These are phyloP conservation scores for Neofusicoccum laricinum DNA, from an alignment of 2,329 filamentous ascomycete species.

Conservation along the genomic window DNA sequence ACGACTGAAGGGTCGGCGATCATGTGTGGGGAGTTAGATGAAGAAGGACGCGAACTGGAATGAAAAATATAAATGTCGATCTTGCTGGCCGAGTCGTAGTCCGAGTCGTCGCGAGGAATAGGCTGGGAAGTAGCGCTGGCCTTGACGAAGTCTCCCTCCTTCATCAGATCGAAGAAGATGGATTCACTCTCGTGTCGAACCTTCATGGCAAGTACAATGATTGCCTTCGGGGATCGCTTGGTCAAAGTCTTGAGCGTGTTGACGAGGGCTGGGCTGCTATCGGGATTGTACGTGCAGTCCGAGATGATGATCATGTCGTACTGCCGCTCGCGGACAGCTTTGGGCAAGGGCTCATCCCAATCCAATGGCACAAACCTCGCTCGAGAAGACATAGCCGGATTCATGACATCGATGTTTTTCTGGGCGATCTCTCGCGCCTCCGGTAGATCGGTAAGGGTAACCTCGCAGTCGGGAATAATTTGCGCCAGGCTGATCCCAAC, in stretches of 20 bases:
- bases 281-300: slow-evolving; percentile 72
- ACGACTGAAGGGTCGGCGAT: not conserved
- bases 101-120: not conserved
- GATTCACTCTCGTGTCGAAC: slow-evolving; percentile 64
- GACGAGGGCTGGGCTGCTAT: slow-evolving; percentile 63
- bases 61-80: slow-evolving; percentile 16
- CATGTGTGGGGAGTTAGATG: not conserved
- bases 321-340: slow-evolving; percentile 32
- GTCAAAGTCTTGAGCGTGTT: slow-evolving; percentile 52
- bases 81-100: slow-evolving; percentile 5
- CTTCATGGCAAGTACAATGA: slow-evolving; percentile 63
- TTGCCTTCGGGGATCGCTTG: slow-evolving; percentile 45
- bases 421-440: slow-evolving; percentile 61
- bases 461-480: slow-evolving; percentile 49
- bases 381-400: slow-evolving; percentile 41
- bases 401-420: slow-evolving; percentile 51
- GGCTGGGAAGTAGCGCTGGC: not conserved
- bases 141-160: slow-evolving; percentile 25
- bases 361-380: slow-evolving; percentile 56
- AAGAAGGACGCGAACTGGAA: not conserved
- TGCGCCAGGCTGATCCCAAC: slow-evolving; percentile 61
- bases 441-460: slow-evolving; percentile 63
- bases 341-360: slow-evolving; percentile 57
- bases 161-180: slow-evolving; percentile 61
- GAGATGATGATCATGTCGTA: slow-evolving; percentile 64